phyloP scores from a whole-genome alignment of 345 rosid genomes.

The Sonneratia caseolaris region DNA sequence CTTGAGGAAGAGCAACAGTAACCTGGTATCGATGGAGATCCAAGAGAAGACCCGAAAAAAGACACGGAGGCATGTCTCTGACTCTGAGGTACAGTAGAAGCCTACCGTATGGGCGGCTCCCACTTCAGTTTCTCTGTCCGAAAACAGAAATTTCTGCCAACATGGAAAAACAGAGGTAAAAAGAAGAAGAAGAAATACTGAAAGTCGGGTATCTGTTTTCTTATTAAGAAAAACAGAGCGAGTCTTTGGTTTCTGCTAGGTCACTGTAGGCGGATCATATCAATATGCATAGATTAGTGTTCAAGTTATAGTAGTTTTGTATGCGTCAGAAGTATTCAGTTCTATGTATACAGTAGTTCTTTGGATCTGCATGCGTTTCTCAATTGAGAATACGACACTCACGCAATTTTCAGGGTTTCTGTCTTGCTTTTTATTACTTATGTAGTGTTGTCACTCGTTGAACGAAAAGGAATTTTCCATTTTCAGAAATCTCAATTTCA shows the following conservation, averaged over 20 bases:
- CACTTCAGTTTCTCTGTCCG: not conserved
- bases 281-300: not conserved
- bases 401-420: not conserved
- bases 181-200: not conserved
- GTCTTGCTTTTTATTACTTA: not conserved
- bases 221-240: not conserved
- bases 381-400: not conserved
- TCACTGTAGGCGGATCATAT: not conserved
- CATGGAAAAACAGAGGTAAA: not conserved
- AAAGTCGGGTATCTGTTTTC: not conserved
- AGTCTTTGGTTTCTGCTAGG: not conserved
- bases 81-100: conserved; percentile 15
- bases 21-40: conserved; percentile 7
- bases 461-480: not conserved
- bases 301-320: not conserved
- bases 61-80: conserved; percentile 26
- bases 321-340: not conserved
- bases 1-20: conserved; percentile 3
- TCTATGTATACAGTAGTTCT: not conserved
- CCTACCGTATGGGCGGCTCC: not conserved
- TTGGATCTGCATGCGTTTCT: not conserved
- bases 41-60: conserved; percentile 11
- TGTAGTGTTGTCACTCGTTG: not conserved
- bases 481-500: not conserved
- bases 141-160: not conserved